Evolutionary conservation across 805 yeast genomes (phyloP).

Genomic region (Candida germanica): DNA sequence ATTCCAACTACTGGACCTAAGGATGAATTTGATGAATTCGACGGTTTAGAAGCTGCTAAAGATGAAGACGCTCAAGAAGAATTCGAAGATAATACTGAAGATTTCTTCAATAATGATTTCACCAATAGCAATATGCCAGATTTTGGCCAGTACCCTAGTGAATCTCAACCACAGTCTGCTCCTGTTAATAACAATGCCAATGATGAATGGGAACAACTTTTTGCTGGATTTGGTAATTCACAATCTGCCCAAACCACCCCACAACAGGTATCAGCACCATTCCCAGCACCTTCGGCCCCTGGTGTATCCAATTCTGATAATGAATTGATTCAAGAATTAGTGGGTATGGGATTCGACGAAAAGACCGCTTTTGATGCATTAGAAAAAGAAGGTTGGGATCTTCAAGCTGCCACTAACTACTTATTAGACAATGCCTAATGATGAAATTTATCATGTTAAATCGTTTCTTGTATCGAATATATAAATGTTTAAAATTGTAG

Average conservation of each 20-base stretch:
- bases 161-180: constrained; percentile 30
- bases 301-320: not conserved
- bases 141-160: constrained; percentile 27
- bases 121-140: constrained; percentile 23
- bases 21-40: constrained; percentile 39
- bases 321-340: constrained; percentile 70
- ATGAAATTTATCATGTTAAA: not conserved
- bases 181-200: constrained; percentile 30
- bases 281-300: constrained; percentile 4
- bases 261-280: constrained; percentile 2
- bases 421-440: constrained; percentile 66
- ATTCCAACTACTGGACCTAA: constrained; percentile 8
- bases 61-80: constrained; percentile 29
- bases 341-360: constrained; percentile 84
- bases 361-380: constrained; percentile 67
- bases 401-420: constrained; percentile 84
- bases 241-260: constrained; percentile 16
- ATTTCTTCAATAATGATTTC: constrained; percentile 26
- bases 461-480: too few species aligned
- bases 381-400: constrained; percentile 64
- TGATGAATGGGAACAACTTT: constrained; percentile 93
- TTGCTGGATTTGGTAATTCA: constrained; percentile 78
- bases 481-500: too few species aligned
- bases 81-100: constrained; percentile 15
- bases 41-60: constrained; percentile 33